These are phyloP conservation scores for Colletotrichum sp. DNA, from an alignment of 2,329 filamentous ascomycete genomes.

Conservation along the genomic window DNA sequence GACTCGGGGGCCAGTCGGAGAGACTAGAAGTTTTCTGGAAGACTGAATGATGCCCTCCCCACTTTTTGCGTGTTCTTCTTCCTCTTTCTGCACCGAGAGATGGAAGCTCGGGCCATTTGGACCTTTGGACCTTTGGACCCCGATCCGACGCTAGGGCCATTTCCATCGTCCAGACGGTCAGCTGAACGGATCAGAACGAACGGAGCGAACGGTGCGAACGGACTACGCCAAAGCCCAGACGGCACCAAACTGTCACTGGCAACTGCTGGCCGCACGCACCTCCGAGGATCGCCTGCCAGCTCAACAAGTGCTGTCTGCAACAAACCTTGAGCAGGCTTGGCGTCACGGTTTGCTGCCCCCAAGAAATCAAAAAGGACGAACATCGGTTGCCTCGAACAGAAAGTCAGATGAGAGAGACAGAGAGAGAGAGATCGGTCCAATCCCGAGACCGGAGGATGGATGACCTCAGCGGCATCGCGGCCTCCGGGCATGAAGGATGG, in stretches of 20 bases:
- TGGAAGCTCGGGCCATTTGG: neutral
- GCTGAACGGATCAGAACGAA: neutral
- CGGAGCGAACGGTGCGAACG: neutral
- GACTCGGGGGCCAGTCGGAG: constrained; percentile 1
- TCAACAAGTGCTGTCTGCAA: neutral
- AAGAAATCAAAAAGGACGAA: neutral
- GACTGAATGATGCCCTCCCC: neutral
- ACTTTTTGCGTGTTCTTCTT: neutral
- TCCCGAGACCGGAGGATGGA: constrained; percentile 3
- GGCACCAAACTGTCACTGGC: neutral
- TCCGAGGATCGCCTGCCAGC: constrained; percentile 7
- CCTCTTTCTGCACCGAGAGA: neutral
- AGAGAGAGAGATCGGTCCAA: neutral
- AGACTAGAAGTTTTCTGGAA: constrained; percentile 20
- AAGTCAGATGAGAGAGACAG: neutral
- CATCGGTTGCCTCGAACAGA: neutral
- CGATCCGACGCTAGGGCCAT: constrained; percentile 14
- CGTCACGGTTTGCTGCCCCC: neutral
- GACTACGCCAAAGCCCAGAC: neutral
- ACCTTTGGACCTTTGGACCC: neutral
- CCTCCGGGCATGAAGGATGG: constrained; percentile 3
- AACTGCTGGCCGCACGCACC: neutral
- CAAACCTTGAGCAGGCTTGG: neutral
- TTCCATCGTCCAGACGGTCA: neutral
- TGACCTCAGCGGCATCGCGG: neutral